phyloP scores from a whole-genome alignment of 345 rosid genomes.

The Camelina neglecta region DNA sequence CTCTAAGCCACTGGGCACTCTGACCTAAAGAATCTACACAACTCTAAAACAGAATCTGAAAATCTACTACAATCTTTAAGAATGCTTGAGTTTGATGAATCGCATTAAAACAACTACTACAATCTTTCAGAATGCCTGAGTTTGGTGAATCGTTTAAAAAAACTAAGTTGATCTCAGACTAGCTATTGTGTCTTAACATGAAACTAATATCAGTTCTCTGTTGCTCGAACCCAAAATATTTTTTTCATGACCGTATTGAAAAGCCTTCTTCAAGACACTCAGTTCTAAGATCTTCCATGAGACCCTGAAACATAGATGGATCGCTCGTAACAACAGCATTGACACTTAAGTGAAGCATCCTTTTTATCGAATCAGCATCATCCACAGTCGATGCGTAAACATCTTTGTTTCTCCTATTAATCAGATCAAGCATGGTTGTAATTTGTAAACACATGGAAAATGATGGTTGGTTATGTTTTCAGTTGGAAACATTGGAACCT shows the following conservation, averaged over 20 bases:
- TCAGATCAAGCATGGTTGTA: background rate
- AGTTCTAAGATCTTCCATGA: conserved; percentile 72
- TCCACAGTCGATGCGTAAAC: conserved; percentile 93
- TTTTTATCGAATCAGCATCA: conserved; percentile 70
- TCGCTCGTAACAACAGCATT: conserved; percentile 86
- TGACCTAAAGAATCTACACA: too few species aligned
- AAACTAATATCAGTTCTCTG: background rate
- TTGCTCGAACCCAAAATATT: conserved; percentile 11
- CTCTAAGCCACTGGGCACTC: too few species aligned
- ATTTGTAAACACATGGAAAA: conserved; percentile 15
- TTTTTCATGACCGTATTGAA: conserved; percentile 40
- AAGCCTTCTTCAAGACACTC: conserved; percentile 81
- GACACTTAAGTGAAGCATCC: conserved; percentile 61
- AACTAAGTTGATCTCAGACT: background rate
- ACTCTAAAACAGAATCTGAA: too few species aligned
- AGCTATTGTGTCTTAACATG: background rate
- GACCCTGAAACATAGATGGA: conserved; percentile 62
- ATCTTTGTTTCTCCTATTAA: conserved; percentile 70
- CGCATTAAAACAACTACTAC: too few species aligned
- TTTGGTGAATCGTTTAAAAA: background rate
- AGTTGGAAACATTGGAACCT: background rate
- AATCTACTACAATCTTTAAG: too few species aligned
- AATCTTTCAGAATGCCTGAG: too few species aligned
- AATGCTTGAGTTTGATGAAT: too few species aligned
- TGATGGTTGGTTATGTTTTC: background rate